phyloP scores from a whole-genome alignment of 768 basidiomycete species.

The Tylopilus sp. region DNA sequence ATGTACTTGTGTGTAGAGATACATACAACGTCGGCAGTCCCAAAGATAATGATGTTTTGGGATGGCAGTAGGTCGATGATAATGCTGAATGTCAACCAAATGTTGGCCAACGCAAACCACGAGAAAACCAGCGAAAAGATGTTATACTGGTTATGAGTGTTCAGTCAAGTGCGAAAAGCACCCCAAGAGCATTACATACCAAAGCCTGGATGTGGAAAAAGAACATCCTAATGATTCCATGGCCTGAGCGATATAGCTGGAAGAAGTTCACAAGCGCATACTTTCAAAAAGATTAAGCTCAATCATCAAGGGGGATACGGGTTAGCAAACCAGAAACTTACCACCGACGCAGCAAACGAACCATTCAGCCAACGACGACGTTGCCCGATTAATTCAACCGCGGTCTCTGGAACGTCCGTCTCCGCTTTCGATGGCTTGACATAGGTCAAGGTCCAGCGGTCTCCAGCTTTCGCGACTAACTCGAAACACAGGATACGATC shows the following conservation, averaged over 20 bases:
- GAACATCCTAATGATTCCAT: conserved; percentile 90
- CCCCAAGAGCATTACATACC: conserved; percentile 43
- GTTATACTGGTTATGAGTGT: conserved; percentile 60
- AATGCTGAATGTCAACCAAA: conserved; percentile 95
- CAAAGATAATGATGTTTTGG: conserved; percentile 58
- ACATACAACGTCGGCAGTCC: conserved; percentile 63
- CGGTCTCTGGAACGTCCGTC: conserved; percentile 94
- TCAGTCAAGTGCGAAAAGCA: neutral
- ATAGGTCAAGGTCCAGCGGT: conserved; percentile 84
- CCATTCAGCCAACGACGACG: conserved; percentile 97
- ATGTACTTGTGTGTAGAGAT: conserved; percentile 3
- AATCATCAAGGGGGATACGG: neutral
- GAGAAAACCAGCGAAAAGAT: conserved; percentile 81
- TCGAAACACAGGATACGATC: conserved; percentile 98
- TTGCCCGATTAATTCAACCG: conserved; percentile 90
- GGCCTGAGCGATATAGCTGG: conserved; percentile 80
- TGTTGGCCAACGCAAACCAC: conserved; percentile 90
- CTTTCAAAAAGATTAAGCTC: conserved; percentile 35
- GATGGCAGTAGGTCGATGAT: conserved; percentile 83
- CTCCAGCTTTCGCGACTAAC: conserved; percentile 84
- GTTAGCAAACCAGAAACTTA: conserved; percentile 36
- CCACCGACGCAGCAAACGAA: conserved; percentile 89
- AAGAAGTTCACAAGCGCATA: conserved; percentile 95
- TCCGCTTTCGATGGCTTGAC: conserved; percentile 97
- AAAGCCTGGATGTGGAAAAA: conserved; percentile 93